Conservation (phyloP, 164 flowering plant species). For the Kingdonia uniflora region DNA sequence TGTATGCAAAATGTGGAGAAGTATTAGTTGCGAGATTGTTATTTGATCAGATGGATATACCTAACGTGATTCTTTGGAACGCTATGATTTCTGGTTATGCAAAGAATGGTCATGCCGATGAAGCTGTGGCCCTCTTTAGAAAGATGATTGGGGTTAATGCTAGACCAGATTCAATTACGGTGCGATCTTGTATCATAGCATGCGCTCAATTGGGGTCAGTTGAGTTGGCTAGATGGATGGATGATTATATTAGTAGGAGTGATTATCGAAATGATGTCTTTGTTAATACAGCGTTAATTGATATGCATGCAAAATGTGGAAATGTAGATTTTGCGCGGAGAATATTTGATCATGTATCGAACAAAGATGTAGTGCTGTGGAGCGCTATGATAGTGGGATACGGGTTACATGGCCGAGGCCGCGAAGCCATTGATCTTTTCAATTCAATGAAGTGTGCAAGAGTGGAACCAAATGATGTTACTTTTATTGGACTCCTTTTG, state of each 20-base stretch:
- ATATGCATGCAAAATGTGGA: conserved; percentile 43
- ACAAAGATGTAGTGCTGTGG: conserved; percentile 31
- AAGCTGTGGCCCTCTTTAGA: conserved; percentile 20
- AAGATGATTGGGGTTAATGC: conserved; percentile 12
- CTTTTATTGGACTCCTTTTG: conserved; percentile 21
- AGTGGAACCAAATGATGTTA: conserved; percentile 26
- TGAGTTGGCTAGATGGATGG: conserved; percentile 25
- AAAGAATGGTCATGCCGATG: conserved; percentile 24
- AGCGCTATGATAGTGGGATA: conserved; percentile 26
- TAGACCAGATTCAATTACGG: conserved; percentile 22
- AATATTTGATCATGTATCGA: conserved; percentile 16
- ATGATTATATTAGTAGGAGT: conserved; percentile 11
- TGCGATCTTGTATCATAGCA: conserved; percentile 21
- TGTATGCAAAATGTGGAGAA: conserved; percentile 29
- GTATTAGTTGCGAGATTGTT: conserved; percentile 15
- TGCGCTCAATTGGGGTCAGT: conserved; percentile 26
- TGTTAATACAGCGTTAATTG: conserved; percentile 31
- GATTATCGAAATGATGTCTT: conserved; percentile 18
- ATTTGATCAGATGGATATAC: conserved; percentile 19
- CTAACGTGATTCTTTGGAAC: conserved; percentile 22
- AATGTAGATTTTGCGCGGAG: conserved; percentile 14
- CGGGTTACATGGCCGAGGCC: conserved; percentile 27
- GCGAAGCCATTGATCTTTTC: conserved; percentile 23
- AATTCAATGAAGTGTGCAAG: conserved; percentile 17
- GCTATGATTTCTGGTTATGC: conserved; percentile 32